phyloP scores from a whole-genome alignment of 2,329 filamentous ascomycete species.

The Endothia cerciana region DNA sequence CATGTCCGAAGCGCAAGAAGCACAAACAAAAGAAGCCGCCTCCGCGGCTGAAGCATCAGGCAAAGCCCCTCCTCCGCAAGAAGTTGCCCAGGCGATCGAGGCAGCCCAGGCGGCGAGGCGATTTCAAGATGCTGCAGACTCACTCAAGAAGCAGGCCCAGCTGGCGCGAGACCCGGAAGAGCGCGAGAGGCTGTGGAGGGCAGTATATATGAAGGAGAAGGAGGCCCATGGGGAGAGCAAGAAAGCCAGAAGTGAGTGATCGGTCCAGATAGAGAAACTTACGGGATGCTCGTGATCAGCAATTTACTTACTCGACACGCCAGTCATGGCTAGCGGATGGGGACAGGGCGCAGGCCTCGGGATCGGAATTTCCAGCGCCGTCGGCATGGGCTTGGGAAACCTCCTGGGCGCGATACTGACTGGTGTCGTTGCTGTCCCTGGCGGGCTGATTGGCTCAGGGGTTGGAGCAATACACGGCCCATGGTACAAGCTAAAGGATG shows the following conservation, averaged over 20 bases:
- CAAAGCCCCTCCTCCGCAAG: constrained; percentile 10
- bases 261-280: not conserved
- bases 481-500: constrained; percentile 23
- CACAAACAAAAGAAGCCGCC: constrained; percentile 16
- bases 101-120: constrained; percentile 24
- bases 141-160: constrained; percentile 26
- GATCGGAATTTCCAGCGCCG: constrained; percentile 23
- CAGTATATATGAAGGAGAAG: constrained; percentile 28
- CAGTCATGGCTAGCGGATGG: constrained; percentile 28
- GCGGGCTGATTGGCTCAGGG: constrained; percentile 25
- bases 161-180: constrained; percentile 23
- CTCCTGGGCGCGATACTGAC: constrained; percentile 24
- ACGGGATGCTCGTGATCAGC: not conserved
- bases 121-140: constrained; percentile 28
- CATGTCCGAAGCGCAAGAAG: constrained; percentile 20
- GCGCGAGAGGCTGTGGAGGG: constrained; percentile 24
- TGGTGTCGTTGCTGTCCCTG: constrained; percentile 27
- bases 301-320: not conserved
- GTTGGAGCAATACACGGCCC: constrained; percentile 27
- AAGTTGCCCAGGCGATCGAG: constrained; percentile 22
- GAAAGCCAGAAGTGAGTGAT: constrained; percentile 27
- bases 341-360: constrained; percentile 24
- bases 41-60: not conserved
- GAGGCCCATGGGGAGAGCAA: constrained; percentile 29
- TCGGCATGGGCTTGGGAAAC: constrained; percentile 28